A percentile compares a stretch with the other conserved stretches of the same genome.
Conservation (phyloP, 2,329 filamentous ascomycete genomes). For the Paraconiothyrium brasiliense region DNA sequence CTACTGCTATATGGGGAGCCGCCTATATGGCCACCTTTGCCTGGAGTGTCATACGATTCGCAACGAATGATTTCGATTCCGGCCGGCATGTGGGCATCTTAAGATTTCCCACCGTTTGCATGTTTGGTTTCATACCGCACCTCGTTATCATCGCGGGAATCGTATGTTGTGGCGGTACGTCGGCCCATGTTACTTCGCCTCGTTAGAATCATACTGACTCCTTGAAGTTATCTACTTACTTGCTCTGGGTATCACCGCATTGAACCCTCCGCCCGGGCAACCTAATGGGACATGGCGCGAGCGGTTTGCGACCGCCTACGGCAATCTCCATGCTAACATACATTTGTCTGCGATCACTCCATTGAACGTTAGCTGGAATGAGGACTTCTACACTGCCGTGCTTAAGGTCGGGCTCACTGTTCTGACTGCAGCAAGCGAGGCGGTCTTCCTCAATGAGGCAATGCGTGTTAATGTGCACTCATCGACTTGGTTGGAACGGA, state of each 20-base stretch:
- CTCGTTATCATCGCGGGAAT: slow-evolving; percentile 87
- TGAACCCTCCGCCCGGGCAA: slow-evolving; percentile 67
- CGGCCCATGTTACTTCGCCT: background rate
- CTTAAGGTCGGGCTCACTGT: slow-evolving; percentile 87
- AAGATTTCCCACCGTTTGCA: slow-evolving; percentile 91
- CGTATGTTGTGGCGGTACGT: slow-evolving; percentile 66
- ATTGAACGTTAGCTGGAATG: slow-evolving; percentile 81
- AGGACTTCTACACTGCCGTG: slow-evolving; percentile 95
- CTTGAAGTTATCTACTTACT: slow-evolving; percentile 72
- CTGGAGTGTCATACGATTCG: slow-evolving; percentile 71
- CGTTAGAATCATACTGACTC: background rate
- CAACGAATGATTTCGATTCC: slow-evolving; percentile 50
- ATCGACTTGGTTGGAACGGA: slow-evolving; percentile 92
- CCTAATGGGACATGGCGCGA: slow-evolving; percentile 61
- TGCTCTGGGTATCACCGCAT: slow-evolving; percentile 78
- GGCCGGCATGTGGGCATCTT: slow-evolving; percentile 71
- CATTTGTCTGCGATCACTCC: slow-evolving; percentile 73
- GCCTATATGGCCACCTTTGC: slow-evolving; percentile 88
- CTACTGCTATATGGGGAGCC: slow-evolving; percentile 87
- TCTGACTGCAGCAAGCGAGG: slow-evolving; percentile 92
- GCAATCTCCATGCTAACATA: slow-evolving; percentile 91
- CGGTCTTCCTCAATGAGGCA: slow-evolving; percentile 94
- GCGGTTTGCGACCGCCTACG: slow-evolving; percentile 75
- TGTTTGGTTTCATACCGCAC: slow-evolving; percentile 94
- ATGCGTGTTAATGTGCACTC: slow-evolving; percentile 75